Conservation (phyloP, 306 rosid species). For the Phaseolus lunatus region DNA sequence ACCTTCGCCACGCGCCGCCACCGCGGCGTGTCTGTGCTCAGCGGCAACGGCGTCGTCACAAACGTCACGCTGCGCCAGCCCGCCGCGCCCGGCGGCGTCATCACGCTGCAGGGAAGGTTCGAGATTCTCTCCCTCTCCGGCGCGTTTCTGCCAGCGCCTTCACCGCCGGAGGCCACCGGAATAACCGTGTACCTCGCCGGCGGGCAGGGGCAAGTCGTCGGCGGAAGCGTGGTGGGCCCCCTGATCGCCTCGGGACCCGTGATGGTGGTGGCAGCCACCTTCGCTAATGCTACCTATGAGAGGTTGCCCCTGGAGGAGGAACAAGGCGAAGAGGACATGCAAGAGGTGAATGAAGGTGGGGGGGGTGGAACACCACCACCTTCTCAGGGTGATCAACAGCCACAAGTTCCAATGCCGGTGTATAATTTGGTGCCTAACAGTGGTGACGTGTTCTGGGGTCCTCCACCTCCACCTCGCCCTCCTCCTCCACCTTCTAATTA, state of each 20-base stretch:
- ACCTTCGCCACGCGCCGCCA: constrained; percentile 73
- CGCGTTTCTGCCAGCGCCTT: constrained; percentile 79
- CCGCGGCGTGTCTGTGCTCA: constrained; percentile 81
- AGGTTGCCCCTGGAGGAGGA: constrained; percentile 75
- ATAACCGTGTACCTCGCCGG: constrained; percentile 74
- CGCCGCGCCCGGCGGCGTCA: constrained; percentile 63
- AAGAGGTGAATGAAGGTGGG: constrained; percentile 50
- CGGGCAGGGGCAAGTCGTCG: constrained; percentile 81
- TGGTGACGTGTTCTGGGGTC: constrained; percentile 68
- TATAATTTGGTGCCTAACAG: constrained; percentile 61
- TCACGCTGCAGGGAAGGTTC: constrained; percentile 70
- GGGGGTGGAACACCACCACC: constrained; percentile 38
- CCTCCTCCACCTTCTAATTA: constrained; percentile 50
- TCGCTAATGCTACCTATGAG: constrained; percentile 78
- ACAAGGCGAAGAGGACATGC: constrained; percentile 53
- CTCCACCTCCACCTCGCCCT: constrained; percentile 74
- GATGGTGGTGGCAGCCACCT: constrained; percentile 78
- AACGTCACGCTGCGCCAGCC: constrained; percentile 78
- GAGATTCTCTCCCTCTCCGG: constrained; percentile 81
- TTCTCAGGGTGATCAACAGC: constrained; percentile 50
- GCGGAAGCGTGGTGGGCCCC: constrained; percentile 73
- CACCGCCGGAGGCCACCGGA: constrained; percentile 73
- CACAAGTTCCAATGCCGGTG: constrained; percentile 53
- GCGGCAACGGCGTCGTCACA: constrained; percentile 74
- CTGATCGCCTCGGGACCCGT: constrained; percentile 80